Evolutionary conservation across 2,329 filamentous ascomycete species (phyloP).

Genomic region (Beauveria pseudobassiana): DNA sequence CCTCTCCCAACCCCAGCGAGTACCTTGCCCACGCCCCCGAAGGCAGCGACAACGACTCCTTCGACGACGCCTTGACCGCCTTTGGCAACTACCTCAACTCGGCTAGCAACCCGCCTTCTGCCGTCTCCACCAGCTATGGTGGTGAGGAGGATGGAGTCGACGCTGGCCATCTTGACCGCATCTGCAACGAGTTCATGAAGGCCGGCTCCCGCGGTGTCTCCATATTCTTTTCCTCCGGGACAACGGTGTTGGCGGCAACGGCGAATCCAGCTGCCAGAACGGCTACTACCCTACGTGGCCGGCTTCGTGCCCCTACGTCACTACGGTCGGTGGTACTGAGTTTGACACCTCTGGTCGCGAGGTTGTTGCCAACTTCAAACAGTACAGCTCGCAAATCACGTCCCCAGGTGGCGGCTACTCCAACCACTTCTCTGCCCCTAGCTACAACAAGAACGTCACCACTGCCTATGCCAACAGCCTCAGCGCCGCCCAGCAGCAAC

Average conservation of each 20-base stretch:
- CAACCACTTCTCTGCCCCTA: slow-evolving; percentile 4
- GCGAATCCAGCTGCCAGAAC: slow-evolving; percentile 14
- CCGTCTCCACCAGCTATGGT: slow-evolving; percentile 44
- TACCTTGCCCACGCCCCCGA: slow-evolving; percentile 9
- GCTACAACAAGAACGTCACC: slow-evolving; percentile 5
- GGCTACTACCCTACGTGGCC: slow-evolving; percentile 29
- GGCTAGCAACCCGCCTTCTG: slow-evolving; percentile 17
- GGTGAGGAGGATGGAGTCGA: slow-evolving; percentile 39
- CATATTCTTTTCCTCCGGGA: slow-evolving; percentile 36
- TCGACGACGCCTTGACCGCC: slow-evolving; percentile 9
- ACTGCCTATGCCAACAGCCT: not conserved
- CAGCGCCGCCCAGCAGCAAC: not conserved
- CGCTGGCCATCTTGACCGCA: slow-evolving; percentile 25
- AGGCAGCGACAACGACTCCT: not conserved
- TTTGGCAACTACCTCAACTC: slow-evolving; percentile 13
- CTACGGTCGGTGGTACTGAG: slow-evolving; percentile 42
- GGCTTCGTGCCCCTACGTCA: slow-evolving; percentile 39
- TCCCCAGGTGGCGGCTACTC: slow-evolving; percentile 11
- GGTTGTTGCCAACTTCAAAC: slow-evolving; percentile 6
- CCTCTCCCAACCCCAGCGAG: slow-evolving; percentile 12
- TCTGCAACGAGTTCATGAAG: slow-evolving; percentile 51
- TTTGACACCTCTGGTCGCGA: not conserved
- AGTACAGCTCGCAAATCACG: not conserved
- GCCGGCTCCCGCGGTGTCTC: slow-evolving; percentile 43
- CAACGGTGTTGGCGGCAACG: slow-evolving; percentile 18